Evolutionary conservation across 441 rosid species (phyloP), one percentile per base, ranked within the genome.

Genomic region (Populus trichocarpa): DNA sequence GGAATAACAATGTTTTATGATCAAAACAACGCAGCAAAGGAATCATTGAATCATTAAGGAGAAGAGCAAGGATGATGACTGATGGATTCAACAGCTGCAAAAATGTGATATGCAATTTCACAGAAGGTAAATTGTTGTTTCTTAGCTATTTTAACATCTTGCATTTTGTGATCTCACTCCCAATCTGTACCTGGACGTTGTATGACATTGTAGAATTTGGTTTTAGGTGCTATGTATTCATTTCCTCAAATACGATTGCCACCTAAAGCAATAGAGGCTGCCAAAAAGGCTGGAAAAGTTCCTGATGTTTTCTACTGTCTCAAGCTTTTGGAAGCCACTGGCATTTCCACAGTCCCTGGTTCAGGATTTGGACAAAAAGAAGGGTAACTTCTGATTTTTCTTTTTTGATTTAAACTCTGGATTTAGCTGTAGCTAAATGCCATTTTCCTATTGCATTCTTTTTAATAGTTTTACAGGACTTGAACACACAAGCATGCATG

Each of bases 311-410:
- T 89, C 91, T 96, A 96, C 81, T 96, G 99, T 82, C 98, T 96
- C 69, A 89, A 86, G 89, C 95, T 96, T 73, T 84, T 96, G 90
- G 99, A 96, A 88, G 97, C 94, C 7, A 96, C 98, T 23, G 99
- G 99, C 83, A 96, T 96, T 84, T 96, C 98, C 85, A 96, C 99
- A 13, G 98, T 96, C 78, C 99, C 99, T 36, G 99, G 99, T 81
- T 96, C 99, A 10, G 99, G 98, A 82, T 94, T 96, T 75, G 97
- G 99, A 75, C 99, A 96, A 85, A 96, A 94, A 87, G 98, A 94
- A 85, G 99, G 99, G 99, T 96, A 87, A 78, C 8, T 59, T 11
- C 67, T 64, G 26, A 40, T 38, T 46, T 14, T 8, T 69, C 68
- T 67, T 71, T 59, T 23, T 42, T 64, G 42, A 22, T 77, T 61